Evolutionary conservation across 2,329 filamentous ascomycete species (phyloP).

Genomic region (Cladosporium sphaerospermum): DNA sequence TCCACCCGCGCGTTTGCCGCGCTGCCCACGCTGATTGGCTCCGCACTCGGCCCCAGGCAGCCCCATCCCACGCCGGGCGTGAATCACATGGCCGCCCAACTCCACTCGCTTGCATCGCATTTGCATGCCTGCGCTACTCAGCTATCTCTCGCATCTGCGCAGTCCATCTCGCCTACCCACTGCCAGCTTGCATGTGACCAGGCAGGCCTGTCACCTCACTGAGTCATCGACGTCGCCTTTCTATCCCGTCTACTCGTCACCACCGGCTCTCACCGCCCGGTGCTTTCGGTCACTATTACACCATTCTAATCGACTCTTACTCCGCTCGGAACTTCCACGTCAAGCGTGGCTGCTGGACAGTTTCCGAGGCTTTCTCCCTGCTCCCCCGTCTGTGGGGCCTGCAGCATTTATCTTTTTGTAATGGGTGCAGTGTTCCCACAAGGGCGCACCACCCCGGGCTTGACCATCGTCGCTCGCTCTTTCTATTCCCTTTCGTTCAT

Average conservation of each 20-base stretch:
- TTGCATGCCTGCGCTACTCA: slow-evolving; percentile 5
- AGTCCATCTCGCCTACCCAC: background rate
- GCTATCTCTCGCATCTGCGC: slow-evolving; percentile 4
- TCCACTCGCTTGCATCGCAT: background rate
- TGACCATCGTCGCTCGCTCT: background rate
- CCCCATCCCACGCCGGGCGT: slow-evolving; percentile 4
- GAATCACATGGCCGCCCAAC: background rate
- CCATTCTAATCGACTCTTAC: background rate
- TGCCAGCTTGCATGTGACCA: slow-evolving; percentile 5
- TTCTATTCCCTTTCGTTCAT: slow-evolving; percentile 1
- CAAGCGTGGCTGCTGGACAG: background rate
- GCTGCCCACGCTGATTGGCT: slow-evolving; percentile 5
- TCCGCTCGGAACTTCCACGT: background rate
- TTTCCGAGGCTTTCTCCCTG: background rate
- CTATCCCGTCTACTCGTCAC: too few relatives aligned
- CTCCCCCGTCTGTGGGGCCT: background rate
- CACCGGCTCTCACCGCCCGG: too few relatives aligned
- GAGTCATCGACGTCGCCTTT: slow-evolving; percentile 2
- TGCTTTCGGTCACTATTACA: background rate
- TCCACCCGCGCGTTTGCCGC: background rate
- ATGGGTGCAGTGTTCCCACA: background rate
- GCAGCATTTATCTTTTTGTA: background rate
- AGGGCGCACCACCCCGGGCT: background rate
- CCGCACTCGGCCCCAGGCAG: background rate
- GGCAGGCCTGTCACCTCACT: slow-evolving; percentile 7